phyloP scores from a whole-genome alignment of 2,329 filamentous ascomycete species.

The Chrysosporium keratinophilum region DNA sequence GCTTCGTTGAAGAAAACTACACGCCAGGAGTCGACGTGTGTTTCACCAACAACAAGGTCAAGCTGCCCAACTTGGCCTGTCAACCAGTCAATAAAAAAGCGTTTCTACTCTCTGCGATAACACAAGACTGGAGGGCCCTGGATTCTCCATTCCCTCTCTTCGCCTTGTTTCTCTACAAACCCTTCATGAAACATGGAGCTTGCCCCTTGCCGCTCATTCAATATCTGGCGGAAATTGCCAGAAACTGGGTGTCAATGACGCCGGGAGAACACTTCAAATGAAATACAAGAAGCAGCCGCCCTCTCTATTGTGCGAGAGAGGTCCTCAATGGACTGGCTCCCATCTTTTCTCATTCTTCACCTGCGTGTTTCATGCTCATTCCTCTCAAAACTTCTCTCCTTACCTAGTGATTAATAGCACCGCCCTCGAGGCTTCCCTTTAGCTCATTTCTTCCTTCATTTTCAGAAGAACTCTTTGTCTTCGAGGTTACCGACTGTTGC shows the following conservation, averaged over 20 bases:
- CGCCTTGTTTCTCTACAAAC: constrained; percentile 1
- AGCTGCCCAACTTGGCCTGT: constrained; percentile 7
- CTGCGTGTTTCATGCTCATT: constrained; percentile 9
- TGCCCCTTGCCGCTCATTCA: neutral
- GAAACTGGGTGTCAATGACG: neutral
- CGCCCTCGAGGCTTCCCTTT: neutral
- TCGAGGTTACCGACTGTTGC: constrained; percentile 6
- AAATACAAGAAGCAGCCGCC: constrained; percentile 6
- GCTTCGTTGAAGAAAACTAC: neutral
- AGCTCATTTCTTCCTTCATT: neutral
- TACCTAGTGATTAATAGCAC: constrained; percentile 2
- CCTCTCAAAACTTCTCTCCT: neutral
- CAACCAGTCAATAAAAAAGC: constrained; percentile 9
- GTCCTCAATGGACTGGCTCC: constrained; percentile 9
- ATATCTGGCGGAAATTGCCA: constrained; percentile 5
- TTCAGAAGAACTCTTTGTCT: neutral
- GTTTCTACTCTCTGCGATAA: neutral
- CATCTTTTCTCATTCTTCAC: constrained; percentile 3
- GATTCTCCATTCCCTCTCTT: constrained; percentile 2
- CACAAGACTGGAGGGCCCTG: neutral
- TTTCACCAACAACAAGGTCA: constrained; percentile 10
- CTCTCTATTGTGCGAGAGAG: constrained; percentile 1
- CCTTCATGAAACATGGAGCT: constrained; percentile 7
- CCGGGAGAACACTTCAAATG: constrained; percentile 5
- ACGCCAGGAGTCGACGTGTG: neutral